Percentiles rank a stretch among this genome's conserved stretches.
These are phyloP conservation scores for Botrytis porri DNA, from an alignment of 2,329 filamentous ascomycete genomes.

Conservation along the genomic window DNA sequence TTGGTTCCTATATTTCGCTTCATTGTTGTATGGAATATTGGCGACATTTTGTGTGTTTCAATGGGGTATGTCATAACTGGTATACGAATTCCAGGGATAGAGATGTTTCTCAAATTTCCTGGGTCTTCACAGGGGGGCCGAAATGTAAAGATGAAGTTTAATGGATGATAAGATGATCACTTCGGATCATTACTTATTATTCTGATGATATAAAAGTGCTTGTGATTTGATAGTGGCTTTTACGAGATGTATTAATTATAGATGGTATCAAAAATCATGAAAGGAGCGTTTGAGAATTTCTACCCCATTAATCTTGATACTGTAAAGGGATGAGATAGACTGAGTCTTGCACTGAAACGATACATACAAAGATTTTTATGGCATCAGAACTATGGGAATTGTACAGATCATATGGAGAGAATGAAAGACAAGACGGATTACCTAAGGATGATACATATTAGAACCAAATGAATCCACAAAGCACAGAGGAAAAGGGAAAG, in stretches of 20 bases:
- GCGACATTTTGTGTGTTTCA: too few relatives aligned
- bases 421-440: rapidly evolving
- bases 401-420: background rate
- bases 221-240: too few relatives aligned
- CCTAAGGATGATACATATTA: background rate
- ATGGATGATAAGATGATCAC: too few relatives aligned
- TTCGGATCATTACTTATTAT: too few relatives aligned
- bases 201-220: too few relatives aligned
- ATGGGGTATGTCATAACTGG: too few relatives aligned
- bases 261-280: too few relatives aligned
- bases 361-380: rapidly evolving
- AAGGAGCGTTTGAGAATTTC: too few relatives aligned
- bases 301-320: background rate
- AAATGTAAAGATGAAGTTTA: background rate
- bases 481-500: too few relatives aligned
- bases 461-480: background rate
- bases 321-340: background rate
- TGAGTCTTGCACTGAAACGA: background rate
- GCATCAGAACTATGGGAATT: background rate
- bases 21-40: background rate
- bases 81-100: rapidly evolving
- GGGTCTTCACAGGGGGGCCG: background rate
- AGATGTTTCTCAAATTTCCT: background rate
- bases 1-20: rapidly evolving
- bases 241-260: rapidly evolving